Conservation (phyloP, 1,284 basidiomycete genomes). For the Cryptococcus jaspeensis region DNA sequence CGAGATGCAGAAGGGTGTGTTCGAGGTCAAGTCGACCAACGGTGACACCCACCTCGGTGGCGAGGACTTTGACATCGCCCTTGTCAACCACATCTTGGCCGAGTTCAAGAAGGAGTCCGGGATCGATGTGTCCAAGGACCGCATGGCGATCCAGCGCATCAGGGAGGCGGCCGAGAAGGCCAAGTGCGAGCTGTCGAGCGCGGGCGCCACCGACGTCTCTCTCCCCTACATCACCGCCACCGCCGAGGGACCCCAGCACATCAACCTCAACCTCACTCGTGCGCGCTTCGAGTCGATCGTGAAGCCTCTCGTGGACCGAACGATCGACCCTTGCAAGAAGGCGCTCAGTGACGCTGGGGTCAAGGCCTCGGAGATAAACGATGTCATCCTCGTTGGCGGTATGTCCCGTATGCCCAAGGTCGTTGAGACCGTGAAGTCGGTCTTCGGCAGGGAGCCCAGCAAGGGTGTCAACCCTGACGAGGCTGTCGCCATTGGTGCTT, state of each 20-base stretch:
- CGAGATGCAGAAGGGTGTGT: slow-evolving; percentile 99
- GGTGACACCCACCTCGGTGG: slow-evolving; percentile 99
- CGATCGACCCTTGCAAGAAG: slow-evolving; percentile 97
- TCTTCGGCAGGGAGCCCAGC: slow-evolving; percentile 92
- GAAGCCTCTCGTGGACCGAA: slow-evolving; percentile 77
- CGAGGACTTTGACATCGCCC: slow-evolving; percentile 93
- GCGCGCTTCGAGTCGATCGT: slow-evolving; percentile 89
- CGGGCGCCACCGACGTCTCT: slow-evolving; percentile 91
- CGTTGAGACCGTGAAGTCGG: slow-evolving; percentile 82
- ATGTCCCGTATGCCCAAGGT: slow-evolving; percentile 98
- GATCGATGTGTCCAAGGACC: slow-evolving; percentile 76
- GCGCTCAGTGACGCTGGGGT: slow-evolving; percentile 87
- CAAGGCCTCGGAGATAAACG: slow-evolving; percentile 88
- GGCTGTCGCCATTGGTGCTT: slow-evolving; percentile 88
- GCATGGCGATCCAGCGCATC: slow-evolving; percentile 98
- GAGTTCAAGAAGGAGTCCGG: slow-evolving; percentile 95
- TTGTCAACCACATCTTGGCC: slow-evolving; percentile 81
- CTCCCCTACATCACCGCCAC: slow-evolving; percentile 97
- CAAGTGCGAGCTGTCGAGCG: slow-evolving; percentile 95
- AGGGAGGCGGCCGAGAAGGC: slow-evolving; percentile 99
- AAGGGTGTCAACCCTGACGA: slow-evolving; percentile 99
- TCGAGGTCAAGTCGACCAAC: slow-evolving; percentile 99
- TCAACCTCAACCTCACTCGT: slow-evolving; percentile 85
- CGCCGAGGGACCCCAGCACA: slow-evolving; percentile 91
- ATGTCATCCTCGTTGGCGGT: slow-evolving; percentile 96